Conservation (phyloP, 2,329 filamentous ascomycete species). For the Lachnellula arida region DNA sequence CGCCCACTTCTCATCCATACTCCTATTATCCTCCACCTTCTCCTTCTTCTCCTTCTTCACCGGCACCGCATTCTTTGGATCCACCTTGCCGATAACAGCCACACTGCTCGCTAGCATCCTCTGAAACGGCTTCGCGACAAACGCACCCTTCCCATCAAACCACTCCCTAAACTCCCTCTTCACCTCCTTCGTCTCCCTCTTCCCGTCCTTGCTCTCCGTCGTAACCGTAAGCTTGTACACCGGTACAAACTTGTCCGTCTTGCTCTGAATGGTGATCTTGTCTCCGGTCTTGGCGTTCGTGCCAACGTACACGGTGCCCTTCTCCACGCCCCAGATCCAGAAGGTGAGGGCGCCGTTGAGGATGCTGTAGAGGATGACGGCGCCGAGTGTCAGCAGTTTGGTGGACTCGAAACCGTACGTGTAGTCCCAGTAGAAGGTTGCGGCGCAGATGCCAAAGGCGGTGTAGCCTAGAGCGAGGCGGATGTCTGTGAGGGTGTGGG, state of each 20-base stretch:
- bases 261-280: constrained; percentile 69
- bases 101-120: constrained; percentile 67
- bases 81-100: constrained; percentile 59
- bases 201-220: constrained; percentile 32
- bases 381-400: constrained; percentile 73
- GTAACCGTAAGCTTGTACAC: constrained; percentile 72
- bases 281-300: constrained; percentile 57
- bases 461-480: constrained; percentile 78
- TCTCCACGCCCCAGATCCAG: constrained; percentile 84
- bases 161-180: constrained; percentile 65
- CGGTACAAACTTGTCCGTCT: constrained; percentile 73
- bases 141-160: constrained; percentile 70
- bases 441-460: constrained; percentile 73
- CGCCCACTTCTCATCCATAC: constrained; percentile 30
- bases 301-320: constrained; percentile 76
- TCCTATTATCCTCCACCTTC: constrained; percentile 14
- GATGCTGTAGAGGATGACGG: constrained; percentile 73
- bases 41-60: constrained; percentile 23
- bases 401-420: constrained; percentile 84
- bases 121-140: constrained; percentile 73
- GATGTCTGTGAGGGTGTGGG: constrained; percentile 75
- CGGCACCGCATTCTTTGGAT: constrained; percentile 52
- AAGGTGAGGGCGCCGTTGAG: constrained; percentile 74
- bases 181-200: constrained; percentile 33
- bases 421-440: constrained; percentile 88